A percentile compares a stretch with the other conserved stretches of the same genome.
Conservation (phyloP, 202 grass and related monocot genomes). For the Alloteropsis angusta region DNA sequence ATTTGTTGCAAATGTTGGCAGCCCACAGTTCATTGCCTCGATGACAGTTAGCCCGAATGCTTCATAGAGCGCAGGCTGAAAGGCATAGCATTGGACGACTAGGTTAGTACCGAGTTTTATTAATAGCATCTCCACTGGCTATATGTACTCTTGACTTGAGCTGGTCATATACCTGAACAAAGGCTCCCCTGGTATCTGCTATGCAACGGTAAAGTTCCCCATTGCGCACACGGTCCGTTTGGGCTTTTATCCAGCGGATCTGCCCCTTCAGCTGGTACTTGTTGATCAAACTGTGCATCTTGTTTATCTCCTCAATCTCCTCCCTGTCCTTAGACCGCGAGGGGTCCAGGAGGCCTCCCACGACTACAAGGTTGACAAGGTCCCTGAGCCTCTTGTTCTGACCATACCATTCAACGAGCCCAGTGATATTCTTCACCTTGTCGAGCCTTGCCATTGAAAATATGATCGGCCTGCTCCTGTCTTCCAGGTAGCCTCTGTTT, state of each 20-base stretch:
- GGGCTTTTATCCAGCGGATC: conserved; percentile 68
- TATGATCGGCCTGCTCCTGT: conserved; percentile 64
- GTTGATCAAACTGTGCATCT: conserved; percentile 64
- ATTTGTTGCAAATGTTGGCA: conserved; percentile 69
- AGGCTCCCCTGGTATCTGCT: conserved; percentile 68
- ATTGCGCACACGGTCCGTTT: conserved; percentile 66
- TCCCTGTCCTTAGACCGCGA: conserved; percentile 81
- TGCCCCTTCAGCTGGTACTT: conserved; percentile 63
- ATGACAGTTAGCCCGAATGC: conserved; percentile 78
- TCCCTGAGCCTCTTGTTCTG: conserved; percentile 65
- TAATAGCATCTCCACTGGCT: background rate
- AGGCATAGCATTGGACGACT: background rate
- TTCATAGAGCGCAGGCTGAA: conserved; percentile 80
- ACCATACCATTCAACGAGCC: conserved; percentile 66
- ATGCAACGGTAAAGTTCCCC: conserved; percentile 78
- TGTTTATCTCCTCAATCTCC: conserved; percentile 85
- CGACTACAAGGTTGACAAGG: conserved; percentile 67
- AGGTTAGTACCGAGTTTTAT: background rate
- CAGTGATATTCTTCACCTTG: conserved; percentile 67
- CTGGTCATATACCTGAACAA: conserved; percentile 52
- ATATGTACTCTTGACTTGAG: conserved; percentile 1
- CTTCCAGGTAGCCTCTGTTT: conserved; percentile 55
- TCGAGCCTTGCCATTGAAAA: conserved; percentile 94
- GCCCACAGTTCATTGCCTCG: conserved; percentile 80
- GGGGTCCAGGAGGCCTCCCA: conserved; percentile 66